These are phyloP conservation scores for Ascochyta koolunga DNA, from an alignment of 2,329 filamentous ascomycete species.

Conservation along the genomic window DNA sequence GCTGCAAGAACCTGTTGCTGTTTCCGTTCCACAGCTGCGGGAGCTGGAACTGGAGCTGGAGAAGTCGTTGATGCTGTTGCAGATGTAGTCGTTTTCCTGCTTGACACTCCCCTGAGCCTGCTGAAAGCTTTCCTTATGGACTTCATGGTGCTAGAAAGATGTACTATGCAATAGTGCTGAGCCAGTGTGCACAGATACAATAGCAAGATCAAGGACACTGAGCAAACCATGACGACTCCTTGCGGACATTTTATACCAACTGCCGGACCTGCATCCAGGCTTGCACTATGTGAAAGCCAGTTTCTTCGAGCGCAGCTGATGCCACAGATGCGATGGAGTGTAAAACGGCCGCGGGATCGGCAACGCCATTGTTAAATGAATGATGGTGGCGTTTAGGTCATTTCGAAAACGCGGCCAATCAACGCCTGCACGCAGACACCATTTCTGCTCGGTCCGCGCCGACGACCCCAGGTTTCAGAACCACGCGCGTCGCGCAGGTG, in stretches of 20 bases:
- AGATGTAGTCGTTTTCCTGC: not conserved
- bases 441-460: conserved; percentile 18
- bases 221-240: conserved; percentile 8
- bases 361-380: conserved; percentile 20
- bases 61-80: not conserved
- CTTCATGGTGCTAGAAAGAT: conserved; percentile 26
- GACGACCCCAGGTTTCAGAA: conserved; percentile 20
- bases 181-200: conserved; percentile 9
- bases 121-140: conserved; percentile 35
- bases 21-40: conserved; percentile 4
- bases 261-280: conserved; percentile 13
- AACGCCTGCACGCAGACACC: conserved; percentile 20
- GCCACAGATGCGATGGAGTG: conserved; percentile 34
- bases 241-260: conserved; percentile 26
- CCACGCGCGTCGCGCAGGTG: conserved; percentile 31
- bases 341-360: conserved; percentile 28
- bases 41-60: conserved; percentile 4
- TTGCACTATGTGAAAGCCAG: conserved; percentile 25
- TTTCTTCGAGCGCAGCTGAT: conserved; percentile 32
- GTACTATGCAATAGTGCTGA: conserved; percentile 11
- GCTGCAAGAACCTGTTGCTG: conserved; percentile 32
- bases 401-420: conserved; percentile 26
- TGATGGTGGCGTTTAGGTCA: conserved; percentile 25
- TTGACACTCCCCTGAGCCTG: conserved; percentile 30
- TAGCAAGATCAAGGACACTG: not conserved